Base-by-base conservation (phyloP, 208 protist species). In the Trypanosomatidae sp. region DNA sequence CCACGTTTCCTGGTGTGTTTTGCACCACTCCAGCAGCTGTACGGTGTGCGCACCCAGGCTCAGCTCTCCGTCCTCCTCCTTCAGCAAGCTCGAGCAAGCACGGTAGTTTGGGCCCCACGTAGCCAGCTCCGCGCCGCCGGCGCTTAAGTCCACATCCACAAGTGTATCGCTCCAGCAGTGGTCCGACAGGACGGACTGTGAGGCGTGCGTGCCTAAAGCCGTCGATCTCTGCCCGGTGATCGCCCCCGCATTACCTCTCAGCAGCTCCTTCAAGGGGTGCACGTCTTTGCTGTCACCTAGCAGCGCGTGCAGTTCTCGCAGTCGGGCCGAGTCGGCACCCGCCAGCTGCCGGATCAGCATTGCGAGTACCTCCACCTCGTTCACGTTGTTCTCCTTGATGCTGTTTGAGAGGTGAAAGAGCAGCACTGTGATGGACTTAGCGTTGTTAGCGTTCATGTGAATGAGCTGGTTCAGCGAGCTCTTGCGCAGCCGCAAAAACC, bases 301-400 rank as follows among this genome's bases (percentile, higher is more conserved):
- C 12, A 92, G 73, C 3, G 47, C n/a, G 41, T 82, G 69, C 70
- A 95, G 41, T 44, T 82, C 79, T 0, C 81, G 69, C 28, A 74
- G 77, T 69, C 87, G 80, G 12, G 82, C 81, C 52, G 85, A 72
- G 59, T 93, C 84, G 36, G 66, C 62, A 22, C 47, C n/a, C 10
- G 73, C 67, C 8, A 94, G 69, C 52, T 88, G 85, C 43, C 86
- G 88, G 44, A 90, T 81, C 44, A 91, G 71, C 22, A 70, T 49
- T 41, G 93, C 71, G 28, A 91, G 70, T 7, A 81, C 58, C 81
- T 94, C 86, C 15, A 95, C 83, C 76, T 95, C 91, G 56, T 95
- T 89, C 13, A 86, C 74, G 66, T 94, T 83, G 69, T 87, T 88
- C 39, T 74, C 80, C n/a, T 73, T 74, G 36, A 88, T 79, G 33